phyloP scores from a whole-genome alignment of 441 rosid genomes.

The Adansonia gregorii region DNA sequence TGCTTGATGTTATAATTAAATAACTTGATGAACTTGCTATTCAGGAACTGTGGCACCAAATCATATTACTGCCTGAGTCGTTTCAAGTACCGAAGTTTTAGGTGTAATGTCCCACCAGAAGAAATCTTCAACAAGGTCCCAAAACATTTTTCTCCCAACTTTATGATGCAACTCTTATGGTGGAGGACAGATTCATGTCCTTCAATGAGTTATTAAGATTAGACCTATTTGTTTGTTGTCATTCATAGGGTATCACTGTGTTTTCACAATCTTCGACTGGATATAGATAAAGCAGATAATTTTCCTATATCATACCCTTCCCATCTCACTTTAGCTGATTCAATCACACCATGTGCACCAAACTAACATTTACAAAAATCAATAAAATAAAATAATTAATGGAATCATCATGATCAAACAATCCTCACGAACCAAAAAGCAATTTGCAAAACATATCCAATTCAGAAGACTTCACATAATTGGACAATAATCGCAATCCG shows the following conservation, averaged over 20 bases:
- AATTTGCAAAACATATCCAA: neutral
- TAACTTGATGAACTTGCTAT: slow-evolving; percentile 1
- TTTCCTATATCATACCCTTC: neutral
- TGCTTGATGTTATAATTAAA: neutral
- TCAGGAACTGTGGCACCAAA: neutral
- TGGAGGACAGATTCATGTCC: neutral
- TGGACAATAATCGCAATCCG: neutral
- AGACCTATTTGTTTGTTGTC: neutral
- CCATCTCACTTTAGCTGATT: slow-evolving; percentile 13
- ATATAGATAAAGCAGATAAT: neutral
- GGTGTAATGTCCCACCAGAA: neutral
- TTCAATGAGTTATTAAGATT: neutral
- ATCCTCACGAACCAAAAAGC: neutral
- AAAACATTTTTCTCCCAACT: neutral
- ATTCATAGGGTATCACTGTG: neutral
- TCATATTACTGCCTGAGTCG: neutral
- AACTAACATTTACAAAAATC: neutral
- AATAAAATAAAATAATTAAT: neutral
- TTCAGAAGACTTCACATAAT: neutral
- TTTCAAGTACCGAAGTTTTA: neutral
- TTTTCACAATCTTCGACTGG: neutral
- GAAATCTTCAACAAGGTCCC: neutral
- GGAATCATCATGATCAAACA: slow-evolving; percentile 11
- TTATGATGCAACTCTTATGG: neutral
- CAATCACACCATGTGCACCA: neutral